Conservation (phyloP, 2,329 filamentous ascomycete genomes). For the Pseudogymnoascus sp. region DNA sequence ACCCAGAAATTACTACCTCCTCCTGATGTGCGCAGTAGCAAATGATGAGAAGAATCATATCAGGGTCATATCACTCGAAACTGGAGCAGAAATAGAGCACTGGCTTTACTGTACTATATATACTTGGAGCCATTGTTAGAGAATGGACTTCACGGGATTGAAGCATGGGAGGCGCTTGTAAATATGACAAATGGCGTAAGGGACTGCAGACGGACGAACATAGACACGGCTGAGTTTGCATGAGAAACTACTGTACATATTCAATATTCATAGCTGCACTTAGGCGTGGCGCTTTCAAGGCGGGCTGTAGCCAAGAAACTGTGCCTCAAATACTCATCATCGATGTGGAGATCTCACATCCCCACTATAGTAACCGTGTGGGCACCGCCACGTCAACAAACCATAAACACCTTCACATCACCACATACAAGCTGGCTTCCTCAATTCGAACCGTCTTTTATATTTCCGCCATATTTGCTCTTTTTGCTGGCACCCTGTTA, state of each 20-base stretch:
- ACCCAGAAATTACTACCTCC: slow-evolving; percentile 6
- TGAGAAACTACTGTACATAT: background rate
- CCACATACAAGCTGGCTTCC: slow-evolving; percentile 20
- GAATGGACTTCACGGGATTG: background rate
- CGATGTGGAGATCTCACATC: slow-evolving; percentile 6
- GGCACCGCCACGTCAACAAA: slow-evolving; percentile 4
- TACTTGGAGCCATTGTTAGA: background rate
- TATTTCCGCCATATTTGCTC: slow-evolving; percentile 16
- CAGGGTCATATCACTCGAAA: background rate
- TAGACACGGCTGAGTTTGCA: background rate
- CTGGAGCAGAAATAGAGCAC: background rate
- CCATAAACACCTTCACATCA: slow-evolving; percentile 9
- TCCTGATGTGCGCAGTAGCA: background rate
- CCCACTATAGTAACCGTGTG: slow-evolving; percentile 2
- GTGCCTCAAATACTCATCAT: slow-evolving; percentile 7
- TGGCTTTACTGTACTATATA: background rate
- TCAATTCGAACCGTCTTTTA: slow-evolving; percentile 16
- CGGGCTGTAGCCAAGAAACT: background rate
- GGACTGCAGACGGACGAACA: background rate
- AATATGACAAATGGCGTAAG: slow-evolving; percentile 3
- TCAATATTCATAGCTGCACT: background rate
- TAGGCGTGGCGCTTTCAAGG: background rate
- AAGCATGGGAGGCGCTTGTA: background rate
- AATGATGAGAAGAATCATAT: background rate
- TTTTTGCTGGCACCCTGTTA: slow-evolving; percentile 17